Evolutionary conservation across 2,329 filamentous ascomycete species (phyloP), one percentile per base, ranked within the genome.

Genomic region (Colletotrichum echinochloae): DNA sequence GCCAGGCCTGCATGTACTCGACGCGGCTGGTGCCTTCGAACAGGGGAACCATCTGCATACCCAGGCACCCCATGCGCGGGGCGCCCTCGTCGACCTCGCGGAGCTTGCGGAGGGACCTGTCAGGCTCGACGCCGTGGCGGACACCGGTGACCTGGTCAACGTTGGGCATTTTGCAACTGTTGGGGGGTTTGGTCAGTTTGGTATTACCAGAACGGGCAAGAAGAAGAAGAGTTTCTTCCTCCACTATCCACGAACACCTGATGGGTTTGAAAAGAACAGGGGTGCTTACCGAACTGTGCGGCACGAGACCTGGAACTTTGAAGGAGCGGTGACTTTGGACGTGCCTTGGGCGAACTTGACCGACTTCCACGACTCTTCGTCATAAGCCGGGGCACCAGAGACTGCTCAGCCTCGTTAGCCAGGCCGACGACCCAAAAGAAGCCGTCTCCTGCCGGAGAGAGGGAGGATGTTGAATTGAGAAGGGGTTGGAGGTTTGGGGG

Each of bases 321-420:
- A 76, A 51, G 78, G 76, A 48, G 80, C 79, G 52, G 79, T 81
- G 70, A 89, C 83, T 66, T 86, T 87, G 18, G 83, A 82, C 2
- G 79, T 80, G 7, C 83, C 83, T 9, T 81, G 79, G 46, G 83
- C 85, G 74, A 92, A 85, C 28, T 82, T 81, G 46, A 93, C 84
- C 35, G 81, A 83, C 72, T 88, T 90, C 92, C 92, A 94, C 11
- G 82, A 83, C 63, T 94, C 92, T 78, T 95, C 92, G 23, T 89
- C 87, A 75, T 92, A 94, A 5, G 90, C 83, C 1, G 86, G 82
- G 0, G 86, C 84, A 4, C 91, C 91, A 5, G 89, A 88, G 60
- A 93, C 87, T 89, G 41, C 44, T 48, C 33, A 61, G 23, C 2
- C 37, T 7, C 3, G 14, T 52, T 26, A 52, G 44, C 35, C 12